Conservation (phyloP, 257 asterid species). For the Fraxinus excelsior region DNA sequence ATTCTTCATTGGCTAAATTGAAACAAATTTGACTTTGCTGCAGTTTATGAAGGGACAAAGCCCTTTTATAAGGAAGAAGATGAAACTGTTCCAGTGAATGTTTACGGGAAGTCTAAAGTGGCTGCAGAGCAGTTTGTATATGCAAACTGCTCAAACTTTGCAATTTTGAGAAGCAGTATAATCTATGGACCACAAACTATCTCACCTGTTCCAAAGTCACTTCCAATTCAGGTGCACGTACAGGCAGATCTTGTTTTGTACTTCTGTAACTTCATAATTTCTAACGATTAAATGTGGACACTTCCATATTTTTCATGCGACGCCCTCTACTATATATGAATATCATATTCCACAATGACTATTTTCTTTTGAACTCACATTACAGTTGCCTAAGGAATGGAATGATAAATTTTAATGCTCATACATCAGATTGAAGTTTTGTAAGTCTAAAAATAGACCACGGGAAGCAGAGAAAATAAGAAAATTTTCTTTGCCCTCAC, state of each 20-base stretch:
- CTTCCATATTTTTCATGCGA: conserved; percentile 4
- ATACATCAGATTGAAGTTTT: not conserved
- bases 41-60: conserved; percentile 94
- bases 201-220: conserved; percentile 85
- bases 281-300: not conserved
- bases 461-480: not conserved
- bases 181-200: conserved; percentile 90
- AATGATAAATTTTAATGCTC: not conserved
- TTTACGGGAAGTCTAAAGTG: conserved; percentile 88
- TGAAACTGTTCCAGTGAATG: conserved; percentile 81
- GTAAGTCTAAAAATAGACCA: not conserved
- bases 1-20: not conserved
- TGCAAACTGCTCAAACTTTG: conserved; percentile 62
- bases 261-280: conserved; percentile 11
- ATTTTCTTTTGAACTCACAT: conserved; percentile 7
- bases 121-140: conserved; percentile 73
- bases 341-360: not conserved
- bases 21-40: conserved; percentile 28
- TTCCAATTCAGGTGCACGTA: conserved; percentile 77
- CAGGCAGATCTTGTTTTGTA: conserved; percentile 19
- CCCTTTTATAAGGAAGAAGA: conserved; percentile 92
- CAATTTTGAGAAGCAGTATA: conserved; percentile 93
- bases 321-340: not conserved
- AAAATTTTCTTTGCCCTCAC: not conserved
- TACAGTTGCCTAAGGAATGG: conserved; percentile 5